A percentile compares a stretch with the other conserved stretches of the same genome.
phyloP scores from a whole-genome alignment of 306 rosid species.

The Sindora glabra region DNA sequence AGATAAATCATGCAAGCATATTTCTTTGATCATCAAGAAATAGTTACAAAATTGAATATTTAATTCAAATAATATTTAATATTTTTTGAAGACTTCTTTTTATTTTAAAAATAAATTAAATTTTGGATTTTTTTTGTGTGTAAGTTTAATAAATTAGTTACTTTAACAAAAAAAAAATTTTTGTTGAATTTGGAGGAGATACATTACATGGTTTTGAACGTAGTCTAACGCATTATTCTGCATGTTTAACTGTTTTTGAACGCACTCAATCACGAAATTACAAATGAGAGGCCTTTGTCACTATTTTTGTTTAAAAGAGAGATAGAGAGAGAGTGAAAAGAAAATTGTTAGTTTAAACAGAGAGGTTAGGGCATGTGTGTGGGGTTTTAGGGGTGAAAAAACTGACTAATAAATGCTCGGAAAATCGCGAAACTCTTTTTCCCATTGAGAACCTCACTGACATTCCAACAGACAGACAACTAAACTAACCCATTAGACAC shows the following conservation, averaged over 20 bases:
- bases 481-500: constrained; percentile 33
- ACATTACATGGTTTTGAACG: too few species aligned
- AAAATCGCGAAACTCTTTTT: constrained; percentile 44
- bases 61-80: too few species aligned
- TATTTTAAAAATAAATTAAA: too few species aligned
- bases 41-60: too few species aligned
- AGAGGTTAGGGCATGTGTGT: constrained; percentile 21
- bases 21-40: too few species aligned
- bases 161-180: too few species aligned
- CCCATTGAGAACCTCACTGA: constrained; percentile 58
- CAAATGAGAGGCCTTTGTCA: neutral
- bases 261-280: neutral
- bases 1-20: too few species aligned
- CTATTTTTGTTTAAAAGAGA: neutral
- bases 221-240: too few species aligned
- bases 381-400: constrained; percentile 34
- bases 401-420: constrained; percentile 49
- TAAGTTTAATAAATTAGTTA: too few species aligned
- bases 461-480: constrained; percentile 55
- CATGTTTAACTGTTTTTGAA: constrained; percentile 22
- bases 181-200: too few species aligned
- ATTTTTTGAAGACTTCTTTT: too few species aligned
- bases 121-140: too few species aligned
- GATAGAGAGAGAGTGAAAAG: constrained; percentile 12
- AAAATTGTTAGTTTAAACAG: constrained; percentile 11